phyloP scores from a whole-genome alignment of 371 early-diverging fungal species.

The Encephalitozoon romaleae region DNA sequence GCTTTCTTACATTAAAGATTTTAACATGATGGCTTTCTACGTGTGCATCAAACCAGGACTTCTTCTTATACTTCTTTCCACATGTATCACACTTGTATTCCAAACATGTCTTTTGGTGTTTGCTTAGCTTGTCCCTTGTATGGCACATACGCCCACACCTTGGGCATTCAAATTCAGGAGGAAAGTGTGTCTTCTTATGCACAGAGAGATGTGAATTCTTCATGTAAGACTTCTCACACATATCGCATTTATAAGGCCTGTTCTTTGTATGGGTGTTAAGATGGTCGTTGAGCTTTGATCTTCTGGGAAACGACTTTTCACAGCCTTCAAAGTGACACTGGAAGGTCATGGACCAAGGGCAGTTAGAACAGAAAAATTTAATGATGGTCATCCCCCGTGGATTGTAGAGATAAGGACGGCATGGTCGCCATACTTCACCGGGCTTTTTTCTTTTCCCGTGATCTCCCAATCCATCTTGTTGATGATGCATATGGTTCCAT shows the following conservation, averaged over 20 bases:
- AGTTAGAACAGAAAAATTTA: not conserved
- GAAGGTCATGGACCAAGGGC: not conserved
- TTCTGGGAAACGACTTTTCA: constrained; percentile 19
- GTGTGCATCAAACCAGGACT: constrained; percentile 5
- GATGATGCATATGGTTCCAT: constrained; percentile 38
- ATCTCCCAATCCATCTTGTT: constrained; percentile 45
- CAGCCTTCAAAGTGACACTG: constrained; percentile 28
- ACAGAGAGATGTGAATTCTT: constrained; percentile 10
- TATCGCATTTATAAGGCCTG: constrained; percentile 26
- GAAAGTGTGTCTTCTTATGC: constrained; percentile 6
- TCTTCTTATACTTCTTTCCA: not conserved
- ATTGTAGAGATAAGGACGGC: constrained; percentile 40
- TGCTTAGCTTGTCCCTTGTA: not conserved
- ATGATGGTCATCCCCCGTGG: constrained; percentile 38
- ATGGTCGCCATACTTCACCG: not conserved
- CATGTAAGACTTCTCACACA: constrained; percentile 12
- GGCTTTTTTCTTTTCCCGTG: not conserved
- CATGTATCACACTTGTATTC: not conserved
- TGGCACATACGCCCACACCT: not conserved
- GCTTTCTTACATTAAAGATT: not conserved
- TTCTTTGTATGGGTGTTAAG: constrained; percentile 23
- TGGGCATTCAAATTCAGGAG: not conserved
- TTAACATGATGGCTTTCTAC: constrained; percentile 1
- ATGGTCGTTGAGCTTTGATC: constrained; percentile 34
- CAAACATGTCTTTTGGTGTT: not conserved